These are phyloP conservation scores for Aspergillus caelatus DNA, from an alignment of 2,329 filamentous ascomycete species.

Conservation along the genomic window DNA sequence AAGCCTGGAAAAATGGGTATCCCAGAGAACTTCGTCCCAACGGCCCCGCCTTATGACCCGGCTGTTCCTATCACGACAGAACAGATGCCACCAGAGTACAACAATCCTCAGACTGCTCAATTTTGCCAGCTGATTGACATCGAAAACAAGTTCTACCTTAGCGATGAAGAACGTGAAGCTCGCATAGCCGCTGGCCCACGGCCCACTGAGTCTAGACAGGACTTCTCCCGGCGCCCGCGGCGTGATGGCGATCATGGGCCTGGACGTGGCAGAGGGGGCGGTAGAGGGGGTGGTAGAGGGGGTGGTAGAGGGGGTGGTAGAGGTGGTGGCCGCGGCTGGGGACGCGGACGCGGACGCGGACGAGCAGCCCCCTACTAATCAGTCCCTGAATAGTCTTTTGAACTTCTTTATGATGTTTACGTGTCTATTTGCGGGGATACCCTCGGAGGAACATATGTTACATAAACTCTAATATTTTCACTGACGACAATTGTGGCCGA, in stretches of 20 bases:
- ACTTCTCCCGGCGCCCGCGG: constrained; percentile 15
- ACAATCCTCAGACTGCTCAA: constrained; percentile 78
- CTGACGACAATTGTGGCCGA: neutral
- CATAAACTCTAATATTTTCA: neutral
- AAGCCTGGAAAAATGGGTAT: constrained; percentile 64
- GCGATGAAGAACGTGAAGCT: constrained; percentile 67
- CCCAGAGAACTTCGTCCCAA: constrained; percentile 75
- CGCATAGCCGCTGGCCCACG: constrained; percentile 63
- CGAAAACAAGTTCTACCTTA: constrained; percentile 73
- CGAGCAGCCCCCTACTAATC: constrained; percentile 7
- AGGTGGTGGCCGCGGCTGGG: constrained; percentile 13
- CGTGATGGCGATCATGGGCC: constrained; percentile 23
- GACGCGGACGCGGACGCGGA: constrained; percentile 23
- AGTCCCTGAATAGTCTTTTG: neutral
- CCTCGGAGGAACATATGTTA: neutral
- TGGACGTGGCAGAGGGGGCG: constrained; percentile 22
- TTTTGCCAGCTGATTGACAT: constrained; percentile 82
- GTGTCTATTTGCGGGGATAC: neutral
- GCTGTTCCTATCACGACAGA: constrained; percentile 59
- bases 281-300: constrained; percentile 19
- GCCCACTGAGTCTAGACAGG: constrained; percentile 29
- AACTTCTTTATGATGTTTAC: neutral
- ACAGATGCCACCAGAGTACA: constrained; percentile 76
- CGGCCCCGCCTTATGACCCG: constrained; percentile 71
- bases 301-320: constrained; percentile 25